Evolutionary conservation across 208 protist genomes (phyloP).

Genomic region (Perkinsela sp.): DNA sequence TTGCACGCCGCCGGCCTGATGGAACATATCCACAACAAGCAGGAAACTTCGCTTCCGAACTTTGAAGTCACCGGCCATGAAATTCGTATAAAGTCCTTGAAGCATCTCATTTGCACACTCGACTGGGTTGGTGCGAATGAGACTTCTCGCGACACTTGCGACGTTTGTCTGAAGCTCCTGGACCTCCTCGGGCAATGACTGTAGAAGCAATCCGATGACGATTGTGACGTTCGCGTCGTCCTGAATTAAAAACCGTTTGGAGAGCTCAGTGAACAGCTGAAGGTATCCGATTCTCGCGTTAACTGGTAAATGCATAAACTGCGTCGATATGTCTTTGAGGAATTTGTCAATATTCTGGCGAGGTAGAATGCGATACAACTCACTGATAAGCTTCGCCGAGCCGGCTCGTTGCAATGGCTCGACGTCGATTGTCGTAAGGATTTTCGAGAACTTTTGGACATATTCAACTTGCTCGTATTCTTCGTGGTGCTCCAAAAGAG

Average conservation of each 20-base stretch:
- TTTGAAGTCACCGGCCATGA: slow-evolving; percentile 41
- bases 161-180: slow-evolving; percentile 58
- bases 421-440: slow-evolving; percentile 22
- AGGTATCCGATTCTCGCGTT: slow-evolving; percentile 19
- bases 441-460: slow-evolving; percentile 37
- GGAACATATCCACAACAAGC: slow-evolving; percentile 49
- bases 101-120: slow-evolving; percentile 43
- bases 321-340: slow-evolving; percentile 19
- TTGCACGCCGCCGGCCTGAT: slow-evolving; percentile 39
- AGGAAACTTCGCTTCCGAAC: slow-evolving; percentile 59
- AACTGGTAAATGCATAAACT: neutral
- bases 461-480: slow-evolving; percentile 25
- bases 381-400: slow-evolving; percentile 57
- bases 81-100: slow-evolving; percentile 29
- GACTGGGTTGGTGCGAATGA: slow-evolving; percentile 58
- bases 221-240: slow-evolving; percentile 45
- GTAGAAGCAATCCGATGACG: slow-evolving; percentile 41
- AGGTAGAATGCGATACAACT: slow-evolving; percentile 43
- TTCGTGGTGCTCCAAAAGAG: slow-evolving; percentile 28
- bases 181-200: slow-evolving; percentile 57
- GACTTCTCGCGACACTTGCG: slow-evolving; percentile 43
- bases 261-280: slow-evolving; percentile 65
- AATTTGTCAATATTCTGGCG: slow-evolving; percentile 21
- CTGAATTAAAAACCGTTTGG: slow-evolving; percentile 22
- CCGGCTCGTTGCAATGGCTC: slow-evolving; percentile 55